Percentiles rank a stretch among this genome's conserved stretches.
Evolutionary conservation across 139 green algal species (phyloP).

Genomic region (Micractinium sp.): DNA sequence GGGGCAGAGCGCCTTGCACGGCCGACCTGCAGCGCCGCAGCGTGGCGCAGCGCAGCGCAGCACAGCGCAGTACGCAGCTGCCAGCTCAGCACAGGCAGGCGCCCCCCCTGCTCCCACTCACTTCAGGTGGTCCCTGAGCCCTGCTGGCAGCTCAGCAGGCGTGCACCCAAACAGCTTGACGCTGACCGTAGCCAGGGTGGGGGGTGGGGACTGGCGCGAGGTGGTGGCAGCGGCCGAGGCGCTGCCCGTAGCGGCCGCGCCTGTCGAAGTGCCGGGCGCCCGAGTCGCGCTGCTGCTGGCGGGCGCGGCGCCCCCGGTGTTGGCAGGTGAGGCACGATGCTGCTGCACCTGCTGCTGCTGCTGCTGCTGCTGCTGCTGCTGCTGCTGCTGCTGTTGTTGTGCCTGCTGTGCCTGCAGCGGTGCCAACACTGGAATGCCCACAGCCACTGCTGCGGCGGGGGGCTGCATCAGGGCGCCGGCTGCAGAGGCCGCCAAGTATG

Average conservation of each 20-base stretch:
- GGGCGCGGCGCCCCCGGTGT: not conserved
- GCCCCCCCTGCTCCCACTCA: not conserved
- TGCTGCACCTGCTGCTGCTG: not conserved
- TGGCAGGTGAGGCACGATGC: not conserved
- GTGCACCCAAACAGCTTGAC: conserved; percentile 87
- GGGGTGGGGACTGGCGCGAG: not conserved
- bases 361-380: not conserved
- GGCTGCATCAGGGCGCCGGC: too few relatives aligned
- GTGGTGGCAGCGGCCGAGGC: not conserved
- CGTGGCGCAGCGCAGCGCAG: too few relatives aligned
- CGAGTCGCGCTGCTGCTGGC: not conserved
- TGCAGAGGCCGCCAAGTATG: too few relatives aligned
- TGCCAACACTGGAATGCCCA: too few relatives aligned
- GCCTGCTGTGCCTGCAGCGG: not conserved
- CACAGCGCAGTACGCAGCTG: too few relatives aligned
- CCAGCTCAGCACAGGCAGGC: not conserved
- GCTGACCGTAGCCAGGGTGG: conserved; percentile 43
- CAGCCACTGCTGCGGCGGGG: not conserved
- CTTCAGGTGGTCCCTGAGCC: conserved; percentile 30
- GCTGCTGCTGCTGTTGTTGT: not conserved
- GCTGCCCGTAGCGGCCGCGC: not conserved
- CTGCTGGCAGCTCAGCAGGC: conserved; percentile 70
- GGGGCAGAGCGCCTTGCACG: too few relatives aligned
- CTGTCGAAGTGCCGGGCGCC: not conserved
- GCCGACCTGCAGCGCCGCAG: too few relatives aligned